A percentile compares a stretch with the other conserved stretches of the same genome.
Evolutionary conservation across 1,284 basidiomycete species (phyloP).

Genomic region (Cryptococcus hybrid): DNA sequence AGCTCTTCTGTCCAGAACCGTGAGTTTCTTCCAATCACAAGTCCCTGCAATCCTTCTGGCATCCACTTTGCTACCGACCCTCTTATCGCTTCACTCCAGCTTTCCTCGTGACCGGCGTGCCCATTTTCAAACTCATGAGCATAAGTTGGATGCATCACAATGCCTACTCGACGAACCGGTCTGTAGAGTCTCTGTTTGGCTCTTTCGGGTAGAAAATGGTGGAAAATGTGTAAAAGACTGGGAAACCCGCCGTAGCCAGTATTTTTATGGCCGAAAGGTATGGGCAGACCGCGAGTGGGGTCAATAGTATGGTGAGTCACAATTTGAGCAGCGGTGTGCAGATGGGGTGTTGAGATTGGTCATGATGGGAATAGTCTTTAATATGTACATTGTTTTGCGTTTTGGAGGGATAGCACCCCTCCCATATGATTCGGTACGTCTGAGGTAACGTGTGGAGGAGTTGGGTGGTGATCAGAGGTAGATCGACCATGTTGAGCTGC

Average conservation of each 20-base stretch:
- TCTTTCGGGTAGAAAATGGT: conserved; percentile 10
- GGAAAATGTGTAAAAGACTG: conserved; percentile 14
- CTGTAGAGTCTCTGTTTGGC: conserved; percentile 6
- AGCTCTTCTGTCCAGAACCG: conserved; percentile 40
- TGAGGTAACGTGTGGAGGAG: no score
- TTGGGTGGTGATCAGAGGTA: no score
- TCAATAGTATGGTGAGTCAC: background rate
- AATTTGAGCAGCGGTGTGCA: no score
- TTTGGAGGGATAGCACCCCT: background rate
- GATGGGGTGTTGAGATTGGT: background rate
- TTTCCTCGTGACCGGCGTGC: conserved; percentile 11
- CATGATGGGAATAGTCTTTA: background rate
- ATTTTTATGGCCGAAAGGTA: conserved; percentile 12
- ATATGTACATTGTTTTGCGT: background rate
- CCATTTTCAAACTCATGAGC: background rate
- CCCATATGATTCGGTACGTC: no score
- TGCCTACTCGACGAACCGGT: conserved; percentile 6
- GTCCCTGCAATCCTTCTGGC: conserved; percentile 21
- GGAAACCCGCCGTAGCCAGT: conserved; percentile 29
- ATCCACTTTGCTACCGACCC: conserved; percentile 30
- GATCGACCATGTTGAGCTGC: background rate
- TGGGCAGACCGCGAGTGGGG: background rate
- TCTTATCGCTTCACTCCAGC: conserved; percentile 14
- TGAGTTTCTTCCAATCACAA: conserved; percentile 38
- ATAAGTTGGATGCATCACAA: conserved; percentile 7